phyloP scores from a whole-genome alignment of 2,329 filamentous ascomycete species.

The Ophiostoma tasmaniense region DNA sequence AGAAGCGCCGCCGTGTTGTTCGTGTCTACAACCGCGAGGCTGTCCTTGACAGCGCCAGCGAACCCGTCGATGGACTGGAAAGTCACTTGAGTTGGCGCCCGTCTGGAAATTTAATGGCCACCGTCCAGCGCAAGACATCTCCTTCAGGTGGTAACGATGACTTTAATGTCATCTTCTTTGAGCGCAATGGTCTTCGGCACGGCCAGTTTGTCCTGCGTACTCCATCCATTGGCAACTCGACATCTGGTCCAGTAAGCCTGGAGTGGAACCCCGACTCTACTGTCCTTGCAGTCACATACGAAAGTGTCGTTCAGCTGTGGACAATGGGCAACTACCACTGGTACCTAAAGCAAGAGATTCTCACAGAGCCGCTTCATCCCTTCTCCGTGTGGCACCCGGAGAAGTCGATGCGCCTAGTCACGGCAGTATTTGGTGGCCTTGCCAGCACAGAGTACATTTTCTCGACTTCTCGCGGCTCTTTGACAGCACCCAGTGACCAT shows the following conservation, averaged over 20 bases:
- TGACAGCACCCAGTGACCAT: conserved; percentile 62
- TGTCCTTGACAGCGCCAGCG: conserved; percentile 82
- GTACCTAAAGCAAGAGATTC: conserved; percentile 89
- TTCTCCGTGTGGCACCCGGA: conserved; percentile 75
- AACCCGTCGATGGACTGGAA: conserved; percentile 90
- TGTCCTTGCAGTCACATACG: conserved; percentile 72
- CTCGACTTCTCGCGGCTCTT: conserved; percentile 58
- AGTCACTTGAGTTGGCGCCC: conserved; percentile 84
- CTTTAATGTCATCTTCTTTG: conserved; percentile 88
- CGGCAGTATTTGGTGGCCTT: conserved; percentile 42
- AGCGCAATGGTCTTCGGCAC: conserved; percentile 93
- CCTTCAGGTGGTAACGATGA: conserved; percentile 34
- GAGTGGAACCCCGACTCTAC: conserved; percentile 90
- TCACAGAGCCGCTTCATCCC: conserved; percentile 28
- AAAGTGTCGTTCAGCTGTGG: conserved; percentile 79
- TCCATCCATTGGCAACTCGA: conserved; percentile 17
- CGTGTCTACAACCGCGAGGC: conserved; percentile 88
- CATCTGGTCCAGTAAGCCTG: conserved; percentile 50
- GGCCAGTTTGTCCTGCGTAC: conserved; percentile 76
- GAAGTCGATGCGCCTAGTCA: conserved; percentile 60
- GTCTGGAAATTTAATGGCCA: conserved; percentile 81
- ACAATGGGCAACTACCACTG: conserved; percentile 97
- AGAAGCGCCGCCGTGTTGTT: conserved; percentile 62
- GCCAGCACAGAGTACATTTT: conserved; percentile 60
- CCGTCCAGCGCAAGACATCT: conserved; percentile 54